A percentile compares a stretch with the other conserved stretches of the same genome.
These are phyloP conservation scores for Lipomyces yamadae DNA, from an alignment of 805 yeast species.

Conservation along the genomic window DNA sequence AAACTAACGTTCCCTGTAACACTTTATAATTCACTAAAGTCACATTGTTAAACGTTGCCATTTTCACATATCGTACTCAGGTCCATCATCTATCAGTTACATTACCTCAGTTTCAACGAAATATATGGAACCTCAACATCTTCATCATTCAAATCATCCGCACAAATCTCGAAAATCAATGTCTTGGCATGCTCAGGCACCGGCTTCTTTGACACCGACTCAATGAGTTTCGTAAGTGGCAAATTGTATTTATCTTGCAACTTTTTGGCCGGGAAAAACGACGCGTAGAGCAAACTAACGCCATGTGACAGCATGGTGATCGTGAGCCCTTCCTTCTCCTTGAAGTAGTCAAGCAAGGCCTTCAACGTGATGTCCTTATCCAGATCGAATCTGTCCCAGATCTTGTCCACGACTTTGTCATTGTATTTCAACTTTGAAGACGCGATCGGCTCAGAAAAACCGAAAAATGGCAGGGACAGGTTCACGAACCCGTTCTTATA, in stretches of 20 bases:
- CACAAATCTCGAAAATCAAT: constrained; percentile 85
- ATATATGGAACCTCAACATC: constrained; percentile 91
- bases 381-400: constrained; percentile 94
- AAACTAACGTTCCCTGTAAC: neutral
- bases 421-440: constrained; percentile 84
- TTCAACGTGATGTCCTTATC: constrained; percentile 66
- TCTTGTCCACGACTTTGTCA: constrained; percentile 75
- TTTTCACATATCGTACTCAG: neutral
- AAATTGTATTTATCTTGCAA: constrained; percentile 72
- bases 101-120: constrained; percentile 38
- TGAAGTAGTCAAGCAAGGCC: constrained; percentile 74
- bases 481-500: constrained; percentile 92
- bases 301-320: constrained; percentile 92
- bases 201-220: constrained; percentile 83
- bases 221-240: constrained; percentile 75
- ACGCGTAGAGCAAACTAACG: constrained; percentile 86
- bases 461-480: constrained; percentile 93
- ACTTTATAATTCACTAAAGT: neutral
- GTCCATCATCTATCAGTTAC: neutral
- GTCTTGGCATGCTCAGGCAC: constrained; percentile 74
- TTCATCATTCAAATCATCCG: constrained; percentile 90
- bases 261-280: constrained; percentile 92
- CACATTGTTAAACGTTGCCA: neutral
- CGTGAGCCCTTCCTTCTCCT: constrained; percentile 80
- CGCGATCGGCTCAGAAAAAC: constrained; percentile 93